A percentile compares a stretch with the other conserved stretches of the same genome.
Conservation (phyloP, 306 rosid species). For the Castanopsis chinensis region DNA sequence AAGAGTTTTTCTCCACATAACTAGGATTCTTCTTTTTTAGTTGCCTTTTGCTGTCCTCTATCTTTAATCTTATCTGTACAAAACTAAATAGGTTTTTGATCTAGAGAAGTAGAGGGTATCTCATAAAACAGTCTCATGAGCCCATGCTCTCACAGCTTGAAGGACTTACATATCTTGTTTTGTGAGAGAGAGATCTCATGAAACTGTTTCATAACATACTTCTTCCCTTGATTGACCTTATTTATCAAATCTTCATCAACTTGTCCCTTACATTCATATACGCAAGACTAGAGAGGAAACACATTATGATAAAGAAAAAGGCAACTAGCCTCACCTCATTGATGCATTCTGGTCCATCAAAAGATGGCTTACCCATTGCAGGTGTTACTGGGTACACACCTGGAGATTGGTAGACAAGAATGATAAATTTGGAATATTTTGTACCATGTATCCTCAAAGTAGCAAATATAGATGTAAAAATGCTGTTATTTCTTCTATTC, state of each 20-base stretch:
- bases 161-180: no score
- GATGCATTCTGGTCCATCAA: conserved; percentile 83
- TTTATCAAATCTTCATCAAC: background rate
- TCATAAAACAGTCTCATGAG: no score
- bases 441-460: background rate
- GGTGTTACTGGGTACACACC: conserved; percentile 85
- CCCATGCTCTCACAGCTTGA: background rate
- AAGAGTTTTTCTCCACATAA: conserved; percentile 10
- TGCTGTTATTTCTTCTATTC: background rate
- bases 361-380: conserved; percentile 79
- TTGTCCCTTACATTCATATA: background rate
- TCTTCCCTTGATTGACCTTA: background rate
- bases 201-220: no score
- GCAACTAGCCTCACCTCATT: conserved; percentile 54
- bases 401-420: conserved; percentile 21
- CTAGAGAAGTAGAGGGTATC: no score
- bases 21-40: conserved; percentile 27
- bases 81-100: background rate
- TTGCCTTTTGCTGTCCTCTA: conserved; percentile 47
- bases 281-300: background rate
- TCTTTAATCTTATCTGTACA: conserved; percentile 62
- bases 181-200: no score
- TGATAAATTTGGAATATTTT: background rate
- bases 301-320: background rate
- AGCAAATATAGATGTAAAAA: background rate